These are phyloP conservation scores for Pisolithus sp. DNA, from an alignment of 768 basidiomycete species.

Conservation along the genomic window DNA sequence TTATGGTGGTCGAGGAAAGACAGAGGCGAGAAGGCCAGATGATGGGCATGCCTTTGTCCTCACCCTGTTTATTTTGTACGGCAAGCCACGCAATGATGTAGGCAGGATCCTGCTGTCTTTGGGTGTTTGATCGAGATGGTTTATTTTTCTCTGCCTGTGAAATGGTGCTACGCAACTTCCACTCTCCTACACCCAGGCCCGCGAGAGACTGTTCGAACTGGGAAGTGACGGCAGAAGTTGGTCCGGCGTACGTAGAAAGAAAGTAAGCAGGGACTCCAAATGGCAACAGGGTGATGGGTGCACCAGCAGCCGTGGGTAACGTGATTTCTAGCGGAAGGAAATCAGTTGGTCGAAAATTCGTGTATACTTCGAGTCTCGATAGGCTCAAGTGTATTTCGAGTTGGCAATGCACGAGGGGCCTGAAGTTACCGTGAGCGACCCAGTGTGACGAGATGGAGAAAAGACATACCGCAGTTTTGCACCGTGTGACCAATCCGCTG, in stretches of 20 bases:
- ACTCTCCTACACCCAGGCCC: constrained; percentile 57
- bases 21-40: constrained; percentile 68
- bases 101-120: constrained; percentile 13
- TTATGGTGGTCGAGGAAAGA: constrained; percentile 35
- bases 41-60: constrained; percentile 70
- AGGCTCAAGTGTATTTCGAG: constrained; percentile 46
- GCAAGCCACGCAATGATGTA: constrained; percentile 70
- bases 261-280: constrained; percentile 69
- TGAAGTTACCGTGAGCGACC: constrained; percentile 20
- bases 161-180: constrained; percentile 26
- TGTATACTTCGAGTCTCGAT: constrained; percentile 57
- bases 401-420: constrained; percentile 56
- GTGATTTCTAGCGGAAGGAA: constrained; percentile 42
- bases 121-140: constrained; percentile 14
- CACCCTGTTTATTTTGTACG: constrained; percentile 72
- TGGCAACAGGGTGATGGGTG: constrained; percentile 66
- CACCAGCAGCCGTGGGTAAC: constrained; percentile 47
- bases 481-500: constrained; percentile 55
- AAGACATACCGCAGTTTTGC: constrained; percentile 38
- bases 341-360: constrained; percentile 50
- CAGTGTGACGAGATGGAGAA: not conserved
- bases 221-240: constrained; percentile 50
- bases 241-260: constrained; percentile 62
- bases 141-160: constrained; percentile 17
- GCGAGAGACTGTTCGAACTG: constrained; percentile 60